Conservation (phyloP, 192 early-diverging fungal genomes). For the Coemansia sp. region DNA sequence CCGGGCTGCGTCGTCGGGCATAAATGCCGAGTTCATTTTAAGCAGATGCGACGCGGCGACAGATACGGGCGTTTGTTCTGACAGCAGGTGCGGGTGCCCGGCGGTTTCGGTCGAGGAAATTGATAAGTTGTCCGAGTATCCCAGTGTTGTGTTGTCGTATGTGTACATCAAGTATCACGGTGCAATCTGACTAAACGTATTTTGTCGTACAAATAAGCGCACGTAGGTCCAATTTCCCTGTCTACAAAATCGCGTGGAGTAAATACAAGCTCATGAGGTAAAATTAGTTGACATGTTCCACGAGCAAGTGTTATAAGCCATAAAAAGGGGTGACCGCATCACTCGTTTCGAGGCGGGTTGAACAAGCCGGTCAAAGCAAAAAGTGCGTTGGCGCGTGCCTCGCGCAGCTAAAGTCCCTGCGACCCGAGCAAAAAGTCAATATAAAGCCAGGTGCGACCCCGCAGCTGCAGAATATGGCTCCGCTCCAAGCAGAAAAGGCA, state of each 20-base stretch:
- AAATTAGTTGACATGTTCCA: background rate
- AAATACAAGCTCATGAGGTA: background rate
- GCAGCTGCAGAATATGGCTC: background rate
- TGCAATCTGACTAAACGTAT: background rate
- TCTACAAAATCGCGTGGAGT: background rate
- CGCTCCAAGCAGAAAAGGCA: background rate
- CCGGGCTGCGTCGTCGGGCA: constrained; percentile 39
- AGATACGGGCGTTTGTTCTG: constrained; percentile 18
- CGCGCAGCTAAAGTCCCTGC: constrained; percentile 7
- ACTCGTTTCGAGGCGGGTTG: background rate
- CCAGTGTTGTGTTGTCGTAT: constrained; percentile 36
- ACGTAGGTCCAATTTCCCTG: background rate
- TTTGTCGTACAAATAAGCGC: background rate
- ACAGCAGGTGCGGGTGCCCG: constrained; percentile 17
- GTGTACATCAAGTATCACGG: constrained; percentile 35
- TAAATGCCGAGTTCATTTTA: constrained; percentile 54
- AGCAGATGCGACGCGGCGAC: constrained; percentile 21
- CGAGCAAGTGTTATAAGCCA: background rate
- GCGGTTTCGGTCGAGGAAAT: constrained; percentile 50
- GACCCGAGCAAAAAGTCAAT: constrained; percentile 22
- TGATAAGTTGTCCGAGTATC: constrained; percentile 45
- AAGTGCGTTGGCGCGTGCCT: constrained; percentile 4
- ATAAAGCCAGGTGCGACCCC: background rate
- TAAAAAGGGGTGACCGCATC: background rate
- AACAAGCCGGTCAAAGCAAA: constrained; percentile 1